Evolutionary conservation across 73 alveolate genomes (phyloP), one percentile per base, ranked within the genome.

Genomic region (Tetrahymena borealis): DNA sequence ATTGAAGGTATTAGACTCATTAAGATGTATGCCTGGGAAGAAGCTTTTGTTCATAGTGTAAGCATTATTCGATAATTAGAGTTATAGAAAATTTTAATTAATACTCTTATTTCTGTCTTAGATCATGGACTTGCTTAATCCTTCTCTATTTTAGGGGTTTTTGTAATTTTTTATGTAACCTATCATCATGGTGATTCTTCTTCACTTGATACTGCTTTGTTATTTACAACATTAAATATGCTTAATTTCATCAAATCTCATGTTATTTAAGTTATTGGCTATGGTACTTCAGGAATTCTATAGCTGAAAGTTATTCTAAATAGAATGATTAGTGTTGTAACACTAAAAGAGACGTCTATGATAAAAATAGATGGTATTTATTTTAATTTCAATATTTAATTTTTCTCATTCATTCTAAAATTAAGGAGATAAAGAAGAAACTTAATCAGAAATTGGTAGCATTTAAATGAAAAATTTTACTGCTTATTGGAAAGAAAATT

Each of bases 1-100:
- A 20, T 91, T 13, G 91, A 91, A 38, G 94, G 94, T 9, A 78
- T 91, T 60, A 91, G 94, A 77, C 42, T 91, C 13, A 91, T 91
- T 60, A 91, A 91, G 28, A 91, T 91, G 94, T 77, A 91, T 33
- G 94, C 94, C 10, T 91, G 94, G 94, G 91, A 40, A 42, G 36
- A 91, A 8, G 91, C 91, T 8, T 40, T 91, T 91, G 15, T 32
- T n/a, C 85, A 60, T 18, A 91, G 42, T 13, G 33, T 91, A 15
- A 12, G 3, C 1, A 2, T 35, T 0, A 18, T 91, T 32, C 39
- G 94, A 40, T 4, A 91, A 40, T 0, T 32, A 40, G 94, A 91
- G 41, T 15, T 31, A 16, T n/a, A 32, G 28, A 40, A 24, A 16
- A 18, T 91, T 11, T 18, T 91, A 7, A 91, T 16, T 15, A 40